Base-by-base conservation (phyloP, 768 basidiomycete species). In the Tulasnella sp. region DNA sequence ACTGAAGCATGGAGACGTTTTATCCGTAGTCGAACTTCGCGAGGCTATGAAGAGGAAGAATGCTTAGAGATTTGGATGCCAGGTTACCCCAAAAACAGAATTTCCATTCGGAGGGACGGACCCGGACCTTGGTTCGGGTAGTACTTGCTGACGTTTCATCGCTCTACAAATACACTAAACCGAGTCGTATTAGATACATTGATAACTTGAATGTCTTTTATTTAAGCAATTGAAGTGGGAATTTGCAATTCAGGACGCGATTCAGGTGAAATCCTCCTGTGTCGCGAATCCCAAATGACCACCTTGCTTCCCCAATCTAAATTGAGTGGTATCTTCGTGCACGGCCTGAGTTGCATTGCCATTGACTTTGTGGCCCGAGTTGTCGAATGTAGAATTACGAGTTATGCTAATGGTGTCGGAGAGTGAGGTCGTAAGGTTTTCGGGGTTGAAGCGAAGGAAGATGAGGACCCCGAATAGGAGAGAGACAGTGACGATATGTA, bases 361-460 rank as follows among this genome's bases (percentile, higher is more conserved):
- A 62, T 14, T 62, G 21, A 3, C 9, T 31, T 62, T 62, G 14
- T n/a, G 21, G 27, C 9, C 58, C 7, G 14, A 6, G 24, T 12
- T 62, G 9, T 2, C 58, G 24, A 62, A n/a, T 6, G 58, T 31
- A 62, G 58, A n/a, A 31, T 62, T n/a, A 3, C 24, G 58, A 10
- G 58, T 62, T 12, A n/a, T 62, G 24, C 58, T 62, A n/a, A 62
- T n/a, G 58, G 58, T 62, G 14, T 62, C 21, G 58, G 58, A 62
- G 27, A 62, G 58, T 87, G 74, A 84, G 85, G 24, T 88, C 88
- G 86, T 90, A 90, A 62, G 58, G 58, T 62, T 62, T n/a, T 62
- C 21, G 58, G 58, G 58, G 24, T 62, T 62, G 58, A 62, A 62
- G 24, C 18, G 58, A 31, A 62, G 58, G 58, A 62, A 62, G 27